These are phyloP conservation scores for Rosellinia necatrix DNA, from an alignment of 2,329 filamentous ascomycete species.

Conservation along the genomic window DNA sequence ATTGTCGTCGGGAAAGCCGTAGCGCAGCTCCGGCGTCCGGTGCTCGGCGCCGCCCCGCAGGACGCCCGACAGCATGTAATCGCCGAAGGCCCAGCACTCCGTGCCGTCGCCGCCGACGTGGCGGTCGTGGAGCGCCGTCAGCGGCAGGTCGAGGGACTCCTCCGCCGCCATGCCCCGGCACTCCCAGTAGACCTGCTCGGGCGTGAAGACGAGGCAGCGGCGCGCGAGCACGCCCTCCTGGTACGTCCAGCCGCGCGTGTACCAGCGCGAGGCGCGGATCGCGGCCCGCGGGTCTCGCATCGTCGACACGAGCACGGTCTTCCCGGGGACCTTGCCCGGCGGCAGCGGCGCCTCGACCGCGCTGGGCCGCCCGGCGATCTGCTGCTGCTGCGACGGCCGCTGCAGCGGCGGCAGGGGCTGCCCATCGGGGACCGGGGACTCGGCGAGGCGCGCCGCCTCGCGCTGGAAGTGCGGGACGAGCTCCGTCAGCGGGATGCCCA, in stretches of 20 bases:
- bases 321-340: background rate
- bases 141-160: background rate
- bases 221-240: background rate
- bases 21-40: background rate
- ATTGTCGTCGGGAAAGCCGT: background rate
- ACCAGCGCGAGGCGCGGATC: background rate
- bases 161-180: background rate
- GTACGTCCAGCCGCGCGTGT: background rate
- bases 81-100: background rate
- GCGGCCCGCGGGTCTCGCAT: background rate
- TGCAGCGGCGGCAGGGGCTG: background rate
- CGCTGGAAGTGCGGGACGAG: background rate
- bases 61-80: background rate
- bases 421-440: background rate
- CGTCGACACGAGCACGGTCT: background rate
- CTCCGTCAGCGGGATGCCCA: background rate
- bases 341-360: background rate
- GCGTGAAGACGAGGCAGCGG: background rate
- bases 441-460: background rate
- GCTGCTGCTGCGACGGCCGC: background rate
- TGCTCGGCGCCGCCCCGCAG: background rate
- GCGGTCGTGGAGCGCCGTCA: background rate
- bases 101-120: background rate
- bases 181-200: too few relatives aligned
- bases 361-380: too few relatives aligned